These are phyloP conservation scores for Rutidosis leptorrhynchoides DNA, from an alignment of 129 eudicot genomes.

Conservation along the genomic window DNA sequence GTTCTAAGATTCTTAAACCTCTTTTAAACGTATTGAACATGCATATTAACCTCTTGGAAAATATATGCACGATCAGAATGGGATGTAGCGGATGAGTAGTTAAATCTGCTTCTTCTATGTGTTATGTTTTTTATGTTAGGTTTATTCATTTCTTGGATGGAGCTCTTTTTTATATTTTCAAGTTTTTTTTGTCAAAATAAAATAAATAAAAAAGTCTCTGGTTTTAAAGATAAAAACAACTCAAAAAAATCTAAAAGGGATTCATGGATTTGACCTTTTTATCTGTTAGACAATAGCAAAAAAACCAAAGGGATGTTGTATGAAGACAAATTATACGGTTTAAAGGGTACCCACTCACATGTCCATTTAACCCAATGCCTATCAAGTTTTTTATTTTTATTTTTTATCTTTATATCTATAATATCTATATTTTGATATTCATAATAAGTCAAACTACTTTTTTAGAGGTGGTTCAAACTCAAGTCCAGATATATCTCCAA, in stretches of 20 bases:
- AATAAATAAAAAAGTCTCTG: too few species aligned
- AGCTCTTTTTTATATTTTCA: too few species aligned
- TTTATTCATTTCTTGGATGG: too few species aligned
- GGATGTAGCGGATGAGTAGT: too few species aligned
- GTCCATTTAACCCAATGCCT: neutral
- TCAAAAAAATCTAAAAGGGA: neutral
- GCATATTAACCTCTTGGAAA: too few species aligned
- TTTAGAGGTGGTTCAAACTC: neutral
- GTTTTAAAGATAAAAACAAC: neutral
- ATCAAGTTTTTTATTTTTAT: neutral
- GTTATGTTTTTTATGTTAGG: too few species aligned
- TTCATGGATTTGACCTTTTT: constrained; percentile 19
- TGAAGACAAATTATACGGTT: constrained; percentile 11
- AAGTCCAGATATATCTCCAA: neutral
- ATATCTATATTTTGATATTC: too few species aligned
- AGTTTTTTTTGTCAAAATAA: too few species aligned
- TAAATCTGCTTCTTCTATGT: too few species aligned
- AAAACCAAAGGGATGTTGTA: constrained; percentile 12
- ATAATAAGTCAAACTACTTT: constrained; percentile 12
- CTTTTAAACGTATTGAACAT: too few species aligned
- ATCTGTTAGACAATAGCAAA: constrained; percentile 12
- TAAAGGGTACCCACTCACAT: constrained; percentile 10
- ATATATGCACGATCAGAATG: too few species aligned
- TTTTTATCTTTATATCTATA: neutral
- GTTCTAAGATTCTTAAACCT: too few species aligned